Conservation (phyloP, 805 yeast species). For the Metschnikowia picachoensis region DNA sequence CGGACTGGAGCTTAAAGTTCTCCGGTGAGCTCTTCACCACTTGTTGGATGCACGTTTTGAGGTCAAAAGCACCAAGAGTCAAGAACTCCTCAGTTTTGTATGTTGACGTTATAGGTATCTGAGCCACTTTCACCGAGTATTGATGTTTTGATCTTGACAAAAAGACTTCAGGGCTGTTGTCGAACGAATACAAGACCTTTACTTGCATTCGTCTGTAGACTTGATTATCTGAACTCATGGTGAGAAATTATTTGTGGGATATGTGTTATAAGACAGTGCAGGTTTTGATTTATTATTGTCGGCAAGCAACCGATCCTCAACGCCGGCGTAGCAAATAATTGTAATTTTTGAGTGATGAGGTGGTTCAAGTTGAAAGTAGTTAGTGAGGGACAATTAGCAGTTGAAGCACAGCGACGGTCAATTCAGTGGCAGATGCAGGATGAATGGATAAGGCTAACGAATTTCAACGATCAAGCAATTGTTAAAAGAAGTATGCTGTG, state of each 20-base stretch:
- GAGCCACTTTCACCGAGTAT: conserved; percentile 36
- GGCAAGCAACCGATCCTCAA: too few relatives aligned
- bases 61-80: conserved; percentile 41
- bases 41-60: conserved; percentile 37
- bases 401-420: too few relatives aligned
- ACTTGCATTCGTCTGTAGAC: conserved; percentile 40
- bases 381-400: too few relatives aligned
- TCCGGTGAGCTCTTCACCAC: conserved; percentile 39
- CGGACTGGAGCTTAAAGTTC: conserved; percentile 34
- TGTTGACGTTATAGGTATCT: conserved; percentile 26
- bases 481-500: too few relatives aligned
- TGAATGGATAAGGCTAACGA: too few relatives aligned
- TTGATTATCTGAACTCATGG: conserved; percentile 23
- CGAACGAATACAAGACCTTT: conserved; percentile 43
- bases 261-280: background rate
- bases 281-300: too few relatives aligned
- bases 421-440: too few relatives aligned
- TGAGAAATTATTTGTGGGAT: background rate
- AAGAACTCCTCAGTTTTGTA: conserved; percentile 26
- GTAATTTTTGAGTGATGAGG: too few relatives aligned
- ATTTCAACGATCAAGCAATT: too few relatives aligned
- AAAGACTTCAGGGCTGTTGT: conserved; percentile 40
- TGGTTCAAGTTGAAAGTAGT: too few relatives aligned
- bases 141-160: conserved; percentile 35
- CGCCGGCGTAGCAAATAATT: too few relatives aligned